phyloP scores from a whole-genome alignment of 495 filamentous ascomycete genomes.

The Hypoxylon cercidicola region DNA sequence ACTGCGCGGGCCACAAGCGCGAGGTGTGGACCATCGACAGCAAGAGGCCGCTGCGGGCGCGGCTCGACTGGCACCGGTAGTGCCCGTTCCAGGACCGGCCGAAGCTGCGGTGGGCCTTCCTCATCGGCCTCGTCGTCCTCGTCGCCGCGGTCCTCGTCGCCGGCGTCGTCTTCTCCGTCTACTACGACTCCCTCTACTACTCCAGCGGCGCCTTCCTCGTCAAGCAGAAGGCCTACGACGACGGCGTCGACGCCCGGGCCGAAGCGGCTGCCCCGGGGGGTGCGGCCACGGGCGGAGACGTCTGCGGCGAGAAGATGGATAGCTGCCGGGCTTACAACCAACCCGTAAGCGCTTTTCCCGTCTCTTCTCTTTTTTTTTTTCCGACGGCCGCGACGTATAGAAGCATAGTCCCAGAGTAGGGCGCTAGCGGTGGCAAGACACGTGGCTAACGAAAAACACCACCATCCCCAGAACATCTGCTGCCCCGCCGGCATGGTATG shows the following conservation, averaged over 20 bases:
- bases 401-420: too few species aligned
- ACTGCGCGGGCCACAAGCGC: slow-evolving; percentile 29
- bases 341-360: slow-evolving; percentile 20
- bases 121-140: slow-evolving; percentile 34
- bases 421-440: not conserved
- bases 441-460: slow-evolving; percentile 5
- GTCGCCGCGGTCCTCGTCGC: slow-evolving; percentile 31
- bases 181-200: slow-evolving; percentile 41
- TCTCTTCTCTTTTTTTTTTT: too few species aligned
- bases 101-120: slow-evolving; percentile 35
- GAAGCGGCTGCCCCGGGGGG: not conserved
- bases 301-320: slow-evolving; percentile 23
- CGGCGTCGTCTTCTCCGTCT: slow-evolving; percentile 38
- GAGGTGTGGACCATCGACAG: slow-evolving; percentile 15
- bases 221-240: slow-evolving; percentile 12
- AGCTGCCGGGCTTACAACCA: slow-evolving; percentile 29
- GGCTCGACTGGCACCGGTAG: slow-evolving; percentile 35
- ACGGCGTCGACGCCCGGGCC: not conserved
- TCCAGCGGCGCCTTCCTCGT: slow-evolving; percentile 35
- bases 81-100: slow-evolving; percentile 39
- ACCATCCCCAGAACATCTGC: slow-evolving; percentile 34
- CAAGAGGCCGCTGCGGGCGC: slow-evolving; percentile 6
- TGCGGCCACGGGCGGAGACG: not conserved
- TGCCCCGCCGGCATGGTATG: slow-evolving; percentile 29
- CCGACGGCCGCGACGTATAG: too few species aligned